Conservation (phyloP, 352 stramenopile species). For the Lagenidium sp. region DNA sequence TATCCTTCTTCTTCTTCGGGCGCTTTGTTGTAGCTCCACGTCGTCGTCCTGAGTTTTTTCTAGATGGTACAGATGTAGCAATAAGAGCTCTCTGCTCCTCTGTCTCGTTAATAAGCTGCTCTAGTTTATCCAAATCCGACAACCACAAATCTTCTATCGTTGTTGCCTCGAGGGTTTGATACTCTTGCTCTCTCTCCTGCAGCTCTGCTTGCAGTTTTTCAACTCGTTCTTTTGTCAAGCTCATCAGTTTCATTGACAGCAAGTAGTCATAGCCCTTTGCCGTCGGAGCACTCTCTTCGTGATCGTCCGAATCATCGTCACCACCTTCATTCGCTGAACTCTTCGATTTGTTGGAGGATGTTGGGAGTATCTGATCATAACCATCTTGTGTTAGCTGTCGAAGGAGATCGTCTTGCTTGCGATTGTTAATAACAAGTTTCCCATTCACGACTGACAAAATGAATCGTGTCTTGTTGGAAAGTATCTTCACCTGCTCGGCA, state of each 20-base stretch:
- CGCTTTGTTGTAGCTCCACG: conserved; percentile 22
- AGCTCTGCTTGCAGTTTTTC: conserved; percentile 87
- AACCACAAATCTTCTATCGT: conserved; percentile 90
- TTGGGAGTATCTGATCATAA: conserved; percentile 76
- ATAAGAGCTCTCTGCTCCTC: conserved; percentile 47
- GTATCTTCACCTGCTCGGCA: conserved; percentile 82
- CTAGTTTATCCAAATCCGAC: conserved; percentile 88
- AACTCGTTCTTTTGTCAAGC: conserved; percentile 91
- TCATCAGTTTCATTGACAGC: conserved; percentile 92
- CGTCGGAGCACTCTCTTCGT: conserved; percentile 30
- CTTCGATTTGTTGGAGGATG: conserved; percentile 34
- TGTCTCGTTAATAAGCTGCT: conserved; percentile 56
- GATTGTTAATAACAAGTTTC: conserved; percentile 91
- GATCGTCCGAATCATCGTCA: conserved; percentile 34
- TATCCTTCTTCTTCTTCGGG: conserved; percentile 43
- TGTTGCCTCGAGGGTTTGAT: conserved; percentile 69
- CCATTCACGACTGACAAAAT: conserved; percentile 91
- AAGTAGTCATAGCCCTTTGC: conserved; percentile 91
- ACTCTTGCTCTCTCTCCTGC: conserved; percentile 76
- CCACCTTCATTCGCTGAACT: conserved; percentile 29
- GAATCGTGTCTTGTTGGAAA: conserved; percentile 95
- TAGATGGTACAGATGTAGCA: conserved; percentile 51
- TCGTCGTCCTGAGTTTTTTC: conserved; percentile 20
- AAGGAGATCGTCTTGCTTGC: conserved; percentile 91
- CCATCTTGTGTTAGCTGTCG: conserved; percentile 77